Base-by-base conservation (phyloP, 1,139 yeast species). In the Yamadazyma trypodendri region DNA sequence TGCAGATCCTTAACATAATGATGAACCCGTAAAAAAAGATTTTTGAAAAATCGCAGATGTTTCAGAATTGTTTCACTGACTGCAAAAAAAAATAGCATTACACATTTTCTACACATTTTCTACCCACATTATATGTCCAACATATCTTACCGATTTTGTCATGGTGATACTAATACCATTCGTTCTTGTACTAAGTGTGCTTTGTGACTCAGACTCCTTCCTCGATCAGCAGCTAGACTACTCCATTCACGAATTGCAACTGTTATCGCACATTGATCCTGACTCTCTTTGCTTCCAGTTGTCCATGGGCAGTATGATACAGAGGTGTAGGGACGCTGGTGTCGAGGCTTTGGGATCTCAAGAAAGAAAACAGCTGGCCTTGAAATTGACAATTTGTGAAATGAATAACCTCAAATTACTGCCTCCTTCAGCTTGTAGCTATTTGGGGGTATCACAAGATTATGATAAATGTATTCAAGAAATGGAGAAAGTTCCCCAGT, bases 301-400 rank as follows among this genome's bases (percentile, higher is more conserved):
- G 3, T 70, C 75, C 1, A 40, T 69, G 4, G 30, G 36, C 2
- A 48, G 49, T 1, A 44, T 66, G 7, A 35, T 67, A 10, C 55
- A 58, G 0, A 46, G 48, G 18, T 71, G 77, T 37, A 45, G 51
- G 8, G 39, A 41, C 1, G 35, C 45, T 4, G 75, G 75, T 0
- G 45, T 60, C 1, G 72, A 69, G 12, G 36, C 55, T 2, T 40
- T 71, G n/a, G 56, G 56, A 18, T 55, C 67, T 1, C 35, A 23
- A 10, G 38, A 49, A 17, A 59, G 70, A 24, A 63, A 61, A 35
- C 50, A 51, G n/a, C 64, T 75, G 44, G 79, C 84, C 0, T 61
- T 76, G 1, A 65, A 60, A 44, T 56, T 79, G 10, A 73, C 83
- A 0, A 47, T 77, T 0, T 79, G 84, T 52, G 83, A 79, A 49